Conservation (phyloP, 2,329 filamentous ascomycete species). For the Arthrobotrys entomopaga region DNA sequence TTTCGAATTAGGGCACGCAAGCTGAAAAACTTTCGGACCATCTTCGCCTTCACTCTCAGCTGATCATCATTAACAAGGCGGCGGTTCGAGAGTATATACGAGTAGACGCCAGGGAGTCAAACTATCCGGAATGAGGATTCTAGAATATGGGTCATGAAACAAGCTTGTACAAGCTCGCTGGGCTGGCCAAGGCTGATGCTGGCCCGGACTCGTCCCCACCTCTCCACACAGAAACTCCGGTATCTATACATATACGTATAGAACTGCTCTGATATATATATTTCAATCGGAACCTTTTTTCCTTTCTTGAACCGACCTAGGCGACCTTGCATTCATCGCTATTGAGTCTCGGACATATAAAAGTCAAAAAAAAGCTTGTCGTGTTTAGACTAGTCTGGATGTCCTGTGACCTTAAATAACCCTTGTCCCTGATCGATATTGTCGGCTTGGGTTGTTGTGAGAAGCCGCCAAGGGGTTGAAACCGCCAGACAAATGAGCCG, state of each 20-base stretch:
- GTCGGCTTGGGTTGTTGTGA: conserved; percentile 19
- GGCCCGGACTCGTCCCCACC: neutral
- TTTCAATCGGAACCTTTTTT: conserved; percentile 48
- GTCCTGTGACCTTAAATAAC: conserved; percentile 38
- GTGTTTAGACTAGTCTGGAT: too few species aligned
- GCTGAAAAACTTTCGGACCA: too few species aligned
- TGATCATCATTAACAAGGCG: conserved; percentile 18
- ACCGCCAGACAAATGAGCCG: conserved; percentile 37
- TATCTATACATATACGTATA: conserved; percentile 1
- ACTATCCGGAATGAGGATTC: conserved; percentile 39
- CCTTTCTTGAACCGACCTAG: too few species aligned
- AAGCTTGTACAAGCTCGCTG: too few species aligned
- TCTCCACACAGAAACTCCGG: conserved; percentile 39
- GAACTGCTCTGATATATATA: conserved; percentile 13
- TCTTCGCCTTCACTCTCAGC: neutral
- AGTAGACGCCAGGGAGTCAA: conserved; percentile 42
- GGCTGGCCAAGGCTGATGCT: too few species aligned
- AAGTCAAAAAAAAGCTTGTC: conserved; percentile 42
- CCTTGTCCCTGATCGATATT: conserved; percentile 12
- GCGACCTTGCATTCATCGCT: too few species aligned
- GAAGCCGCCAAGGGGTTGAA: conserved; percentile 54
- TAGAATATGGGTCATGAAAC: conserved; percentile 47
- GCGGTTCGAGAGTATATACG: conserved; percentile 16
- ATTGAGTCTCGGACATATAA: too few species aligned
- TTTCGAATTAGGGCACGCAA: too few species aligned